These are phyloP conservation scores for Chlamydomonas incerta DNA, from an alignment of 139 green algal genomes.

Conservation along the genomic window DNA sequence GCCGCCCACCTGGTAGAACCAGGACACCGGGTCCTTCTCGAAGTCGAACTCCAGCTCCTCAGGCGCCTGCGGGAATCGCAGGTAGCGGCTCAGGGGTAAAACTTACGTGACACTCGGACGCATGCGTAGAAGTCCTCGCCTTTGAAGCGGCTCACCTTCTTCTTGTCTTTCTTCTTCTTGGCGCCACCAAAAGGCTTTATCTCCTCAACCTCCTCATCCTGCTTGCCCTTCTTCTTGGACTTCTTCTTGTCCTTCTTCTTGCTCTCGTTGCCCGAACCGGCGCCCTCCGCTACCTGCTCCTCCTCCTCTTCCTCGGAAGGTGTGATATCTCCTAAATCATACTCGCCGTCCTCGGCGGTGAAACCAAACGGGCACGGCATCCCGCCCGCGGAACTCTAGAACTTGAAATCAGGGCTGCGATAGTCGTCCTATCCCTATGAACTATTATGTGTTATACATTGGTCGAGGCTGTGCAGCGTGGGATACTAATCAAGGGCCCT, in stretches of 20 bases:
- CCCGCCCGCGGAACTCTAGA: too few relatives aligned
- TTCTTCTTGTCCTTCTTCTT: background rate
- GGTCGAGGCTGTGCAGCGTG: too few relatives aligned
- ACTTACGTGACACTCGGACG: background rate
- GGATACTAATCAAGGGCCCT: too few relatives aligned
- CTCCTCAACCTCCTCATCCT: too few relatives aligned
- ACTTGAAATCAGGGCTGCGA: too few relatives aligned
- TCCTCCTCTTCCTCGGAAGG: background rate
- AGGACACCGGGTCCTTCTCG: constrained; percentile 48
- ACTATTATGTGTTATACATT: too few relatives aligned
- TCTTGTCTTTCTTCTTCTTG: constrained; percentile 1
- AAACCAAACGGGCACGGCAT: constrained; percentile 47
- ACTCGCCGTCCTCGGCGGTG: constrained; percentile 13
- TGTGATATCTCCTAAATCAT: background rate
- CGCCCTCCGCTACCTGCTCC: background rate
- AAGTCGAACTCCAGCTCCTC: constrained; percentile 44
- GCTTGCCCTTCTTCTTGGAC: background rate
- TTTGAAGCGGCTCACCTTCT: background rate
- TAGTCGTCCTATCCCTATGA: too few relatives aligned
- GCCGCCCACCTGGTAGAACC: constrained; percentile 47
- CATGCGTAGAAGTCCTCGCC: too few relatives aligned
- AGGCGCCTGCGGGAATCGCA: background rate
- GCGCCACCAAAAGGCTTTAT: too few relatives aligned
- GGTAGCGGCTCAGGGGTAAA: background rate
- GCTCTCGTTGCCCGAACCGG: too few relatives aligned